Conservation (phyloP, 2,329 filamentous ascomycete species). For the Myriosclerotinia scirpicola region DNA sequence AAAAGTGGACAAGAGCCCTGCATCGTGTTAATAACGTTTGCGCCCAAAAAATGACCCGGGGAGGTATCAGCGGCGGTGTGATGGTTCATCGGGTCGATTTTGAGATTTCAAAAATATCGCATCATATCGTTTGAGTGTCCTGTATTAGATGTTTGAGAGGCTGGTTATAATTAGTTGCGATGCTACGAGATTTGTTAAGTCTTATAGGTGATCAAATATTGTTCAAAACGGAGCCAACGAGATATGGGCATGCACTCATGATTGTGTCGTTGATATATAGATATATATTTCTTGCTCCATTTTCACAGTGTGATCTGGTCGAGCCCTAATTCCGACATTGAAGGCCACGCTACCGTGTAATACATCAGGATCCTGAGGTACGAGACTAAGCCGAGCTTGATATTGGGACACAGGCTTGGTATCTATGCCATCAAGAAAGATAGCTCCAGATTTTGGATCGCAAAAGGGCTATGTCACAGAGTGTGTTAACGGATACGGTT, state of each 20-base stretch:
- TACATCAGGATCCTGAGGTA: conserved; percentile 57
- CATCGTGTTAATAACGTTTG: neutral
- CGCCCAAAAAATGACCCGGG: neutral
- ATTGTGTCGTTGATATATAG: conserved; percentile 49
- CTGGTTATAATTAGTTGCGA: neutral
- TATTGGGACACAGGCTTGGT: conserved; percentile 50
- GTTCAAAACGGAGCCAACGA: neutral
- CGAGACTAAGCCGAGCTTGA: conserved; percentile 54
- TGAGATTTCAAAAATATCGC: neutral
- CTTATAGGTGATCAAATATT: neutral
- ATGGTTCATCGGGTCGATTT: neutral
- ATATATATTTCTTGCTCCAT: conserved; percentile 60
- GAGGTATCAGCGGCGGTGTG: neutral
- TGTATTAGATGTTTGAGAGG: neutral
- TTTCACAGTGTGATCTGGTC: conserved; percentile 54
- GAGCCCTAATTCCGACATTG: conserved; percentile 55
- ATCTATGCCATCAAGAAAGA: conserved; percentile 43
- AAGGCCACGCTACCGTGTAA: conserved; percentile 53
- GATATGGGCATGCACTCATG: neutral
- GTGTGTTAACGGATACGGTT: conserved; percentile 50
- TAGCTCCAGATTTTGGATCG: conserved; percentile 41
- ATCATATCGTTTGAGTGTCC: neutral
- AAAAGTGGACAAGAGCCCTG: conserved; percentile 5
- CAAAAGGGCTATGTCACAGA: conserved; percentile 56
- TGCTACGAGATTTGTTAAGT: neutral